phyloP scores from a whole-genome alignment of 2,329 filamentous ascomycete genomes.

The Cladophialophora psammophila region DNA sequence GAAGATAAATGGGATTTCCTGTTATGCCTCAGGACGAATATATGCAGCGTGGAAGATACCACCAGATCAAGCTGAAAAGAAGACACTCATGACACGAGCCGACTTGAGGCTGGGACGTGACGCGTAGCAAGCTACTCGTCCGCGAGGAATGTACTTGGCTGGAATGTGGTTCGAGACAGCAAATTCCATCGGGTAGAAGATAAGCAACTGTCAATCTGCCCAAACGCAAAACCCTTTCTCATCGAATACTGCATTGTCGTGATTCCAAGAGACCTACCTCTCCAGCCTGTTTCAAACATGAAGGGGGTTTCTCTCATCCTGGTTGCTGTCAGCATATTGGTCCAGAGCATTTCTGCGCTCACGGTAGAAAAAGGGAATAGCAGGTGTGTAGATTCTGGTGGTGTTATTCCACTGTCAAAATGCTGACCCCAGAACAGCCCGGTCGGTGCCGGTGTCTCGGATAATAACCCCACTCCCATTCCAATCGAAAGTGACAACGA shows the following conservation, averaged over 20 bases:
- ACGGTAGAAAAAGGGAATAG: conserved; percentile 14
- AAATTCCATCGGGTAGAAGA: conserved; percentile 22
- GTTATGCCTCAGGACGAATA: conserved; percentile 5
- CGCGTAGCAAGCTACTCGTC: conserved; percentile 9
- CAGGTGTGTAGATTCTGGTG: conserved; percentile 5
- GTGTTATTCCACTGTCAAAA: background rate
- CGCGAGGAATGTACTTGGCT: conserved; percentile 36
- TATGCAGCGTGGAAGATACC: background rate
- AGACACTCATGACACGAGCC: conserved; percentile 13
- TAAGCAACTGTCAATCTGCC: background rate
- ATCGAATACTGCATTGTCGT: background rate
- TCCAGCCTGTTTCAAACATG: conserved; percentile 24
- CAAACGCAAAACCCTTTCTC: background rate
- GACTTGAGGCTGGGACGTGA: conserved; percentile 16
- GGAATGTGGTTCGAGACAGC: conserved; percentile 29
- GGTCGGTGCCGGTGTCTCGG: background rate
- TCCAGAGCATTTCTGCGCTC: conserved; percentile 11
- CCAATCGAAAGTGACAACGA: conserved; percentile 3
- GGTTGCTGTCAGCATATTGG: conserved; percentile 22
- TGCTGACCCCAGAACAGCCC: background rate
- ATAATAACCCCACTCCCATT: conserved; percentile 8
- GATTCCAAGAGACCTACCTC: background rate
- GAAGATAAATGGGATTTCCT: background rate
- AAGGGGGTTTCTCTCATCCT: conserved; percentile 19
- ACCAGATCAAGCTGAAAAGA: conserved; percentile 5